Evolutionary conservation across 257 asterid genomes (phyloP), one percentile per base, ranked within the genome.

Genomic region (Nicotiana noctiflora): DNA sequence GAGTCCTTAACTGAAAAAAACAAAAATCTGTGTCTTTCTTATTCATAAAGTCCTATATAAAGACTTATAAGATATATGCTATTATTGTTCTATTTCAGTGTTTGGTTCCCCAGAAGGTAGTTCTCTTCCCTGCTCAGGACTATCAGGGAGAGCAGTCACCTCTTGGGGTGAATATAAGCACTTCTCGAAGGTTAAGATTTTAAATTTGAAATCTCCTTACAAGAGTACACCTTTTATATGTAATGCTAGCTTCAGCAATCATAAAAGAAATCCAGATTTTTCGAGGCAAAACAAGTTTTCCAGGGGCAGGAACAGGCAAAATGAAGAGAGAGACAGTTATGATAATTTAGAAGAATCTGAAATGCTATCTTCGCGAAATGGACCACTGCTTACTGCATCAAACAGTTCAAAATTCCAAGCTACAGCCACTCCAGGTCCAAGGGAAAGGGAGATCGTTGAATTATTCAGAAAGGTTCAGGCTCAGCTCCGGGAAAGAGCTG

Each of bases 381-480:
- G 97, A 72, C 89, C 96, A 2, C 68, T 90, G 8, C 90, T 84
- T 83, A 88, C 97, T 32, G 82, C 84, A 18, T 80, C 93, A 2
- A 89, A 88, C 57, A 86, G 82, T 86, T 84, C 88, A 27, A 94
- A 89, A 77, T 89, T 83, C 87, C 97, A 88, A 84, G 91, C 92
- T 37, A 90, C 94, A 72, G 87, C 90, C 17, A 75, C 90, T 85
- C 98, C 98, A 5, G 98, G 99, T 21, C 93, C 94, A 32, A 88
- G 93, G 85, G 99, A 96, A 82, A 92, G 88, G 90, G 98, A 96
- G 88, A 94, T 96, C 46, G 93, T 96, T 59, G 97, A 94, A 83
- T 85, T 96, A 57, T 96, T 96, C 90, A 89, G 97, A 52, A 96
- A 91, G 86, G 97, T 96, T 83, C 99, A 96, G 89, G 94, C 95